phyloP scores from a whole-genome alignment of 2,329 filamentous ascomycete species.

The Didymella glomerata region DNA sequence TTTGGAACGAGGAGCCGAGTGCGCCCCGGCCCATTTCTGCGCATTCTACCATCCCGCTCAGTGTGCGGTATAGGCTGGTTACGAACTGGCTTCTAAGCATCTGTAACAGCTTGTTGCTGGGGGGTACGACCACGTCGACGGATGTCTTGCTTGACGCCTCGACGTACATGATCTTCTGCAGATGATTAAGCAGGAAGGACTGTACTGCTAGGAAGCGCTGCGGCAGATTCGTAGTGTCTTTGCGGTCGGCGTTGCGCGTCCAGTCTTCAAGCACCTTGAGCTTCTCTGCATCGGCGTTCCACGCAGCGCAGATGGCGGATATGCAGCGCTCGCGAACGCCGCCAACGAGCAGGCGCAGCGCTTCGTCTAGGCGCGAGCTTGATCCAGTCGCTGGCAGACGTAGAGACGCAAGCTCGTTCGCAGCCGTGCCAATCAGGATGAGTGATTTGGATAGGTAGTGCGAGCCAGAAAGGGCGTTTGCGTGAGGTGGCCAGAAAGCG shows the following conservation, averaged over 20 bases:
- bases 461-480: conserved; percentile 90
- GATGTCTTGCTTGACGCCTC: conserved; percentile 81
- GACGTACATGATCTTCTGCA: conserved; percentile 96
- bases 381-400: conserved; percentile 67
- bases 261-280: conserved; percentile 94
- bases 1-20: conserved; percentile 63
- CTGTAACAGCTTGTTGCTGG: conserved; percentile 85
- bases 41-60: conserved; percentile 97
- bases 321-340: conserved; percentile 84
- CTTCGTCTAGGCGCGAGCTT: conserved; percentile 66
- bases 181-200: conserved; percentile 78
- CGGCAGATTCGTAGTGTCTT: conserved; percentile 91
- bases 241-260: conserved; percentile 81
- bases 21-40: conserved; percentile 78
- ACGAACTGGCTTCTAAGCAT: conserved; percentile 94
- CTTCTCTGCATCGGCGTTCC: conserved; percentile 92
- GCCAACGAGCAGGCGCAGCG: conserved; percentile 77
- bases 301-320: conserved; percentile 84
- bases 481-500: conserved; percentile 94
- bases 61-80: conserved; percentile 88
- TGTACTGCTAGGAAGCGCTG: conserved; percentile 86
- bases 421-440: conserved; percentile 82
- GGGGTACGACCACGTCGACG: conserved; percentile 84
- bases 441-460: conserved; percentile 87
- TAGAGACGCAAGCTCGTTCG: conserved; percentile 83